phyloP scores from a whole-genome alignment of 306 rosid genomes.

The Notholithocarpus densiflorus region DNA sequence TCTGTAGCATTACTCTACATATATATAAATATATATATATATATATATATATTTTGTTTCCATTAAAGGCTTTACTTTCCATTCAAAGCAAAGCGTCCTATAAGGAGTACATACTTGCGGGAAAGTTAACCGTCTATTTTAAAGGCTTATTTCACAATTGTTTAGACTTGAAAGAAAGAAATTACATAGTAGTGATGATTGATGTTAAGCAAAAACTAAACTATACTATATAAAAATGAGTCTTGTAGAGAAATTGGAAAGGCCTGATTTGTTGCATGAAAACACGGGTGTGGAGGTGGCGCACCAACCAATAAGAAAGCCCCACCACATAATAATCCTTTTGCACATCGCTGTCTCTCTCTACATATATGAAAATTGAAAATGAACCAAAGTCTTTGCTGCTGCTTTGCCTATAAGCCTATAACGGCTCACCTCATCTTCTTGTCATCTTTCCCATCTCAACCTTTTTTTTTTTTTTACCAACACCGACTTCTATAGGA shows the following conservation, averaged over 20 bases:
- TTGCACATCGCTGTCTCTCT: constrained; percentile 22
- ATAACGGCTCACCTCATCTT: constrained; percentile 22
- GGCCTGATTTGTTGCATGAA: constrained; percentile 67
- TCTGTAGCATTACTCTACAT: too few relatives aligned
- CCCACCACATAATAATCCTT: constrained; percentile 25
- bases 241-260: constrained; percentile 32
- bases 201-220: constrained; percentile 21
- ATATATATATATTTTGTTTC: background rate
- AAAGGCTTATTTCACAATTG: constrained; percentile 8
- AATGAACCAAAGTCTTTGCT: background rate
- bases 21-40: background rate
- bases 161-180: constrained; percentile 23
- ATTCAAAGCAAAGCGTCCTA: constrained; percentile 53
- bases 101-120: constrained; percentile 44
- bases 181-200: background rate
- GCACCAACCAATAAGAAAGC: constrained; percentile 48
- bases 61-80: constrained; percentile 26
- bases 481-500: background rate
- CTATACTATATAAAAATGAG: too few relatives aligned
- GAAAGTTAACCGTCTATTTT: constrained; percentile 41
- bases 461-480: background rate
- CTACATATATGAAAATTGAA: constrained; percentile 15
- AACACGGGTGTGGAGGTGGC: constrained; percentile 37
- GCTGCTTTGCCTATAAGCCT: too few relatives aligned
- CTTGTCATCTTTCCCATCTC: constrained; percentile 23